phyloP scores from a whole-genome alignment of 176 grass and related monocot species.

The Oryza glumipatula region DNA sequence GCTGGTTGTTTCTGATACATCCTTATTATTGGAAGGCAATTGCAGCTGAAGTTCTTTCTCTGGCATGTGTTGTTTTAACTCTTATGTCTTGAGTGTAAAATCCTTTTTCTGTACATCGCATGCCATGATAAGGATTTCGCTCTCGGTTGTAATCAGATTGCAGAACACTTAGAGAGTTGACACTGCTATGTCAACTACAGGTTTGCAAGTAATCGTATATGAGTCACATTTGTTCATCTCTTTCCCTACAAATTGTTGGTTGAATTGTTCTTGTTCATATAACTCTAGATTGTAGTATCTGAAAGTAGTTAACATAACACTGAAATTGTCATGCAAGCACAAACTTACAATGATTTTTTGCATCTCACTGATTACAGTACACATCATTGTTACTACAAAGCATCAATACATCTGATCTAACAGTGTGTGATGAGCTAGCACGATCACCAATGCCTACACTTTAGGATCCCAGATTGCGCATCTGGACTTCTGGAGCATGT shows the following conservation, averaged over 20 bases:
- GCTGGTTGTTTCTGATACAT: conserved; percentile 26
- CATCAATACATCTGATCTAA: conserved; percentile 7
- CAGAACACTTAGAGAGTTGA: neutral
- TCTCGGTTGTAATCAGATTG: neutral
- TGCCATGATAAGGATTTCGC: neutral
- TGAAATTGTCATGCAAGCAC: neutral
- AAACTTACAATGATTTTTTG: neutral
- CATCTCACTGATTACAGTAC: conserved; percentile 6
- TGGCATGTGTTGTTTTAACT: neutral
- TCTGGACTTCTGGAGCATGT: neutral
- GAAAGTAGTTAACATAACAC: neutral
- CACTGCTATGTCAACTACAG: neutral
- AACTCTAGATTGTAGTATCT: neutral
- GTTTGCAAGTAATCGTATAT: conserved; percentile 9
- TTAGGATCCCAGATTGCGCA: neutral
- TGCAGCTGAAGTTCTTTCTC: neutral
- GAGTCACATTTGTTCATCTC: neutral
- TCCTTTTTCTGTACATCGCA: conserved; percentile 7
- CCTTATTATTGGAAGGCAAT: conserved; percentile 38
- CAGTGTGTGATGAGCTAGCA: neutral
- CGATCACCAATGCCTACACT: neutral
- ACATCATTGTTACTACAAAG: conserved; percentile 39
- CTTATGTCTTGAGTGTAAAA: conserved; percentile 12
- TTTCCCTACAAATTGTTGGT: neutral
- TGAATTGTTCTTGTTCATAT: neutral